A percentile compares a stretch with the other conserved stretches of the same genome.
phyloP scores from a whole-genome alignment of 768 basidiomycete genomes.

The Kwoniella europaea region DNA sequence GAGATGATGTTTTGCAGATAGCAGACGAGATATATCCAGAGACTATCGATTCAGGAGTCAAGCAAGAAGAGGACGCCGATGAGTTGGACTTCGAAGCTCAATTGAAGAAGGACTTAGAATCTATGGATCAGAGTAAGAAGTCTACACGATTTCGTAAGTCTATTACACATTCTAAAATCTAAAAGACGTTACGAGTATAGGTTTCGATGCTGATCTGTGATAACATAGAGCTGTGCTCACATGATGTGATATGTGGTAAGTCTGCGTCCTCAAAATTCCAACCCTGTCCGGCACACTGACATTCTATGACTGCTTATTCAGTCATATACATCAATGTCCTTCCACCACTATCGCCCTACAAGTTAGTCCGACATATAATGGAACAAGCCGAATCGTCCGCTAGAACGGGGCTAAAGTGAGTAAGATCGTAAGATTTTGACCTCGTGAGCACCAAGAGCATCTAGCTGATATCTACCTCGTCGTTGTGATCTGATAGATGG shows the following conservation, averaged over 20 bases:
- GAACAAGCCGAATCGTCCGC: constrained; percentile 40
- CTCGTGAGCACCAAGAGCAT: background rate
- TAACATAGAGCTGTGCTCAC: constrained; percentile 36
- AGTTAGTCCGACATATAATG: constrained; percentile 37
- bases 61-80: constrained; percentile 23
- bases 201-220: background rate
- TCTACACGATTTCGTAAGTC: constrained; percentile 44
- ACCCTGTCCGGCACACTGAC: too few relatives aligned
- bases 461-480: background rate
- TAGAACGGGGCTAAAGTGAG: constrained; percentile 41
- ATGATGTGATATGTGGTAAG: constrained; percentile 48
- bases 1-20: constrained; percentile 12
- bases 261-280: background rate
- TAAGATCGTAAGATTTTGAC: background rate
- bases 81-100: constrained; percentile 43
- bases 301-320: constrained; percentile 13
- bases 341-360: constrained; percentile 39
- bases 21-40: constrained; percentile 50
- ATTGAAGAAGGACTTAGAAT: constrained; percentile 43
- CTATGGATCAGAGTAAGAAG: constrained; percentile 34
- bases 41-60: constrained; percentile 28
- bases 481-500: constrained; percentile 15
- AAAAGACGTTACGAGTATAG: too few relatives aligned
- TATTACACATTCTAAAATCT: background rate
- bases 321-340: constrained; percentile 47